Evolutionary conservation across 495 filamentous ascomycete genomes (phyloP), one percentile per base, ranked within the genome.

Genomic region (Paragyromitra xinjiangensis): DNA sequence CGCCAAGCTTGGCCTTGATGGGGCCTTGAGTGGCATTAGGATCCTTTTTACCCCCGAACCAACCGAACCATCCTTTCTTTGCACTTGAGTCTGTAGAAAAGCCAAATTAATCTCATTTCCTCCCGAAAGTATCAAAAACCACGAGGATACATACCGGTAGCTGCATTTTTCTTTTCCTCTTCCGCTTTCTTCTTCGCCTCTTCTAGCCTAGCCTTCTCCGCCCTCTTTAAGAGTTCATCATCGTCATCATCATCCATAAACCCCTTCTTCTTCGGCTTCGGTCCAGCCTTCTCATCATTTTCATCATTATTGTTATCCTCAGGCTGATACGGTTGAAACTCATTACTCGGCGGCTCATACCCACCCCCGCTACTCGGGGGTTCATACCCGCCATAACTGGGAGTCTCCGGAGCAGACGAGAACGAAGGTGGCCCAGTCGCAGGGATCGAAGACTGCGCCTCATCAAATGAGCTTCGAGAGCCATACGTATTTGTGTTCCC

Each of bases 1-100:
- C 96, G 72, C 96, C 96, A 37, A 99, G 90, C 82, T 99, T 98
- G 63, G 96, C 96, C 80, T 88, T 90, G 84, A 98, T 95, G 55
- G 95, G 94, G 53, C 89, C 89, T 6, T 86, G 83, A 40, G 80
- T 83, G 40, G 84, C 82, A 11, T 83, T 71, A 5, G 81, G 40
- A 64, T 74, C 69, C 84, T 84, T 65, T 88, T 85, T 50, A 93
- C 90, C 87, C 48, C 86, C 89, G 73, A 95, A 94, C 95, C 94
- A 97, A 70, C 92, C 89, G 61, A 97, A 91, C 93, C 94, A 98
- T 59, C 92, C 90, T 82, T 92, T 92, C 85, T 94, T 95, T 40
- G 82, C 74, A n/a, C 65, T 75, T 6, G 83, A 64, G 39, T 85
- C 63, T 65, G 79, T 78, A 66, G 45, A 44, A 50, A 34, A 63